Evolutionary conservation across 768 basidiomycete species (phyloP).

Genomic region (Podaxis sp.): DNA sequence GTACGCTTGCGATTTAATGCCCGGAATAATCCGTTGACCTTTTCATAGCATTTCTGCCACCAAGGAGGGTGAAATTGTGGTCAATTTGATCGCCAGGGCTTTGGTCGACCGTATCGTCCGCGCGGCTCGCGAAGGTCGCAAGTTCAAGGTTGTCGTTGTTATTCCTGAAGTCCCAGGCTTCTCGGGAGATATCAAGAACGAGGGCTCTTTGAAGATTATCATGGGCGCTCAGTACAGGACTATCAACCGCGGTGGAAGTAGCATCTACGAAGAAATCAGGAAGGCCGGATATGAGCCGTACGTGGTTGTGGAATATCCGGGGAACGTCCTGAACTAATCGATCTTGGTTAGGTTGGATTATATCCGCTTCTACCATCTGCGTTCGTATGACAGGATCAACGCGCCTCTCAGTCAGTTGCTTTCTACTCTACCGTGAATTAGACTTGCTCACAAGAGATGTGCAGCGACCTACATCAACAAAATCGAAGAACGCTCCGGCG

Average conservation of each 20-base stretch:
- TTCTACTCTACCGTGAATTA: neutral
- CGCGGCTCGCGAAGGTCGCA: constrained; percentile 66
- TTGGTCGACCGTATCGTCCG: constrained; percentile 81
- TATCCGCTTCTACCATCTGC: constrained; percentile 90
- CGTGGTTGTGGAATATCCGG: constrained; percentile 24
- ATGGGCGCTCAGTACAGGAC: constrained; percentile 88
- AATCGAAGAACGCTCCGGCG: constrained; percentile 73
- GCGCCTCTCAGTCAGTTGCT: constrained; percentile 54
- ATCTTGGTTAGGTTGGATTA: constrained; percentile 59
- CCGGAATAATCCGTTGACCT: neutral
- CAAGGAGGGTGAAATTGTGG: constrained; percentile 57
- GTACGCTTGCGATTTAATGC: constrained; percentile 37
- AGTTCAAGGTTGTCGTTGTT: constrained; percentile 85
- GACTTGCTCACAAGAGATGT: neutral
- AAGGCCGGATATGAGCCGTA: constrained; percentile 79
- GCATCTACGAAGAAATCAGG: constrained; percentile 81
- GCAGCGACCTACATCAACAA: constrained; percentile 49
- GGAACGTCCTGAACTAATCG: neutral
- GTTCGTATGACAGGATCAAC: constrained; percentile 89
- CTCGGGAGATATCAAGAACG: constrained; percentile 73
- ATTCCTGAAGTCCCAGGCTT: constrained; percentile 94
- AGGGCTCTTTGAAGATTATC: constrained; percentile 67
- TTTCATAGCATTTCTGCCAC: constrained; percentile 72
- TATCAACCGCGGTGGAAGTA: constrained; percentile 86
- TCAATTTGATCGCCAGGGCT: constrained; percentile 82